Conservation (phyloP, 2,329 filamentous ascomycete species). For the Phialophora verrucosa region DNA sequence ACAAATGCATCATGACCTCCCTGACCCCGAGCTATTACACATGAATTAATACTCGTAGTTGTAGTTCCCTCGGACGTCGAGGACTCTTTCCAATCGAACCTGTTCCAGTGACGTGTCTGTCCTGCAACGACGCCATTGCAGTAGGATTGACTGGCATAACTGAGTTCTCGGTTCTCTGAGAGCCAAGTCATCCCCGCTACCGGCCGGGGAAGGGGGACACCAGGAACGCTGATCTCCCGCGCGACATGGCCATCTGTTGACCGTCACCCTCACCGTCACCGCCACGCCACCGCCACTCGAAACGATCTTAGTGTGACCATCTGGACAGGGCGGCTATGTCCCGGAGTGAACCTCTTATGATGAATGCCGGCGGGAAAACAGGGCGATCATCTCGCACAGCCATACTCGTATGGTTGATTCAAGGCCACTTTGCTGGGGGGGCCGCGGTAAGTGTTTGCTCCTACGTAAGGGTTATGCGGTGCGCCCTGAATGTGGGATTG, state of each 20-base stretch:
- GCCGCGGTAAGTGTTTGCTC: too few relatives aligned
- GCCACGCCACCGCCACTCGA: not conserved
- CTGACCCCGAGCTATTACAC: too few relatives aligned
- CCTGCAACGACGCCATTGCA: not conserved
- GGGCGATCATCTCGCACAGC: too few relatives aligned
- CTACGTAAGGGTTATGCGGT: too few relatives aligned
- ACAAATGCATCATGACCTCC: too few relatives aligned
- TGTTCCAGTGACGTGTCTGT: not conserved
- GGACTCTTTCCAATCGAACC: not conserved
- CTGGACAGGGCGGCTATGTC: not conserved
- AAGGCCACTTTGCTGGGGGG: too few relatives aligned
- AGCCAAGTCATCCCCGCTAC: not conserved
- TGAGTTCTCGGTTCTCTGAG: not conserved
- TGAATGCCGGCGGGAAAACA: too few relatives aligned
- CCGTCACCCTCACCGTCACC: too few relatives aligned
- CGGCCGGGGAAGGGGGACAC: not conserved
- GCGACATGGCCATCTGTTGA: not conserved
- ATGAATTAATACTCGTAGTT: too few relatives aligned
- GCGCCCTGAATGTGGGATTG: too few relatives aligned
- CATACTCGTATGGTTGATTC: too few relatives aligned
- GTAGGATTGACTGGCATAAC: not conserved
- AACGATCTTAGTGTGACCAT: not conserved
- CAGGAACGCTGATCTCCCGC: not conserved
- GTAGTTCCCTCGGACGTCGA: not conserved
- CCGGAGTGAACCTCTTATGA: too few relatives aligned